A percentile compares a stretch with the other conserved stretches of the same genome.
phyloP scores from a whole-genome alignment of 345 rosid species.

The Salix purpurea region DNA sequence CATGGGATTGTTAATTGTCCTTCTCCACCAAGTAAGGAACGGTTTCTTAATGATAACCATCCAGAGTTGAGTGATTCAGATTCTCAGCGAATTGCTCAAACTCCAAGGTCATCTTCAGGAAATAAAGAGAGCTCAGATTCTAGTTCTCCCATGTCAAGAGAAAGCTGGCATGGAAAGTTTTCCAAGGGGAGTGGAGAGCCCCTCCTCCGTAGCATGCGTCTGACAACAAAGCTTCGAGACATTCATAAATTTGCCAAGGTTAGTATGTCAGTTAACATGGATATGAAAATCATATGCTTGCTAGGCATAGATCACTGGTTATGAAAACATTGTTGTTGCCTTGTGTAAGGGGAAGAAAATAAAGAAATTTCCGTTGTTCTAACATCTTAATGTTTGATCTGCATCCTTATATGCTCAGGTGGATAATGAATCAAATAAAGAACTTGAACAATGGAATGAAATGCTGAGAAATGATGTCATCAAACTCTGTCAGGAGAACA shows the following conservation, averaged over 20 bases:
- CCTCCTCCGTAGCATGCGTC: slow-evolving; percentile 63
- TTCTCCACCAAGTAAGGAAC: slow-evolving; percentile 58
- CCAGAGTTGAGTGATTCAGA: slow-evolving; percentile 65
- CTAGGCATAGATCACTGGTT: background rate
- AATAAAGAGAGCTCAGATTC: slow-evolving; percentile 62
- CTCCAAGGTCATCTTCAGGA: slow-evolving; percentile 51
- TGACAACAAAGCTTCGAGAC: slow-evolving; percentile 90
- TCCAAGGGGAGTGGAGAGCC: slow-evolving; percentile 62
- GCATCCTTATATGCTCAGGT: slow-evolving; percentile 38
- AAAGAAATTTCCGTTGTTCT: background rate
- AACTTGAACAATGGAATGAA: slow-evolving; percentile 96
- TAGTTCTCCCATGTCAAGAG: slow-evolving; percentile 65
- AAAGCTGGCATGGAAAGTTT: slow-evolving; percentile 68
- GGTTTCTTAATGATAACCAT: slow-evolving; percentile 42
- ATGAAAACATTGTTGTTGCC: background rate
- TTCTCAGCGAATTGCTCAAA: slow-evolving; percentile 38
- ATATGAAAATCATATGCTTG: background rate
- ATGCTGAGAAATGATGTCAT: slow-evolving; percentile 76
- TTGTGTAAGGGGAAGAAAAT: background rate
- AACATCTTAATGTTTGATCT: background rate
- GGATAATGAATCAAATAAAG: slow-evolving; percentile 82
- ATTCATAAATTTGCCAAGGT: slow-evolving; percentile 97
- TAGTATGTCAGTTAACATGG: slow-evolving; percentile 2
- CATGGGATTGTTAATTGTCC: slow-evolving; percentile 40
- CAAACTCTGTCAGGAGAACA: slow-evolving; percentile 90